phyloP scores from a whole-genome alignment of 176 grass and related monocot species.

The Triticum monococcum region DNA sequence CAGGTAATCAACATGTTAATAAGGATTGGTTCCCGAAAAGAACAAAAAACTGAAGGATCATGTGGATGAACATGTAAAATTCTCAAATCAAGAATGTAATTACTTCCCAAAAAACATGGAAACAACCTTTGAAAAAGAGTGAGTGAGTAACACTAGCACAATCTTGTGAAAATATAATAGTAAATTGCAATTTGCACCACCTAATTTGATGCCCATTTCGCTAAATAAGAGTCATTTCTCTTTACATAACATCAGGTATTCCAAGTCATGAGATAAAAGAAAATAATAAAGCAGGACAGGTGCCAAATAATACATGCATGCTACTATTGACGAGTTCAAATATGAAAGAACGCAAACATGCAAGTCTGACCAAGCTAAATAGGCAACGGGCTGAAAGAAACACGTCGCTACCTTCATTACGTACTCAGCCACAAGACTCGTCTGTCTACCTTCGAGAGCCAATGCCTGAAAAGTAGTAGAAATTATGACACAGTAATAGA shows the following conservation, averaged over 20 bases:
- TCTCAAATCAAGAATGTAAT: background rate
- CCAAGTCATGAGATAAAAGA: background rate
- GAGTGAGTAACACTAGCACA: background rate
- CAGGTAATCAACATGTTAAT: slow-evolving; percentile 6
- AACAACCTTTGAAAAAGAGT: background rate
- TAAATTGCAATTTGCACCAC: background rate
- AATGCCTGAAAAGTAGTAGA: slow-evolving; percentile 65
- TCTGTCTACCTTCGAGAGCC: slow-evolving; percentile 78
- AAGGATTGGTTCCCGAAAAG: background rate
- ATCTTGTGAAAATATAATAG: background rate
- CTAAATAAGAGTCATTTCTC: background rate
- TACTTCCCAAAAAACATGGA: background rate
- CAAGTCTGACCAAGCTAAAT: slow-evolving; percentile 9
- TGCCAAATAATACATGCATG: background rate
- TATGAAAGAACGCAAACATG: background rate
- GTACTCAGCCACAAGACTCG: slow-evolving; percentile 87
- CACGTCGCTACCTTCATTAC: slow-evolving; percentile 87
- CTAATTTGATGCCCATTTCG: background rate
- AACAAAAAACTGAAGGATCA: background rate
- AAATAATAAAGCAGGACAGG: background rate
- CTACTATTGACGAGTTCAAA: background rate
- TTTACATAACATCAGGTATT: background rate
- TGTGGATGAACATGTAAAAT: background rate
- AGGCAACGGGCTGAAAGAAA: slow-evolving; percentile 25
- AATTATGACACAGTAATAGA: slow-evolving; percentile 11